Base-by-base conservation (phyloP, 257 asterid genomes). In the Solanum gracilifrons region DNA sequence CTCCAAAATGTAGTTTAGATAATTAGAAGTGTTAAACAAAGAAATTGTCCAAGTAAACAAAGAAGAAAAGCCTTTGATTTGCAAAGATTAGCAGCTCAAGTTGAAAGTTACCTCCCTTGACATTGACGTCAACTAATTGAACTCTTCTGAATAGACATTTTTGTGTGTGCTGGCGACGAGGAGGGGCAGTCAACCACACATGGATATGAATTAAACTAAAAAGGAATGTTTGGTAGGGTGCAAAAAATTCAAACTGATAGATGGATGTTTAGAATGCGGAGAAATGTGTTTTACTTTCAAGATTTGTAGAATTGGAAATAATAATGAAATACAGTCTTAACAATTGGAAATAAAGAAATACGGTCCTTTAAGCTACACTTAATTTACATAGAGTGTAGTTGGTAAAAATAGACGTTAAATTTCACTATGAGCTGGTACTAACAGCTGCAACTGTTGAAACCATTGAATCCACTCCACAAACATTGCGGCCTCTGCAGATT, bases 391-490 rank as follows among this genome's bases (percentile, higher is more conserved):
- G 68, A 58, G 85, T 48, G 85, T 82, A 82, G 85, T 48, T 4
- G 6, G 68, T 29, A 9, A 82, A 82, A 29, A 46, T n/a, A 41
- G 31, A 12, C 46, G 5, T 36, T 6, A 72, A 37, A 84, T 31
- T 36, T 84, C 25, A 48, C 69, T 31, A 31, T 51, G 89, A n/a
- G 72, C 83, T 23, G 69, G 90, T 89, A 73, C 88, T 89, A 66
- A 93, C 95, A 64, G 98, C 98, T 66, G 95, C 96, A 88, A 96
- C 97, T 69, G 99, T 92, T 20, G 99, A 96, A 35, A 95, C 99
- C 98, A 95, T 91, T 29, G 99, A 93, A 90, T 96, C 97, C 89
- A 96, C 98, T 39, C 99, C 99, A 87, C 99, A 96, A 18, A 94
- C 66, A 87, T 93, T 92, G 77, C 86, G 94, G 35, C 97, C 97